Conservation (phyloP, 2,329 filamentous ascomycete species). For the Fusarium sublunatum region DNA sequence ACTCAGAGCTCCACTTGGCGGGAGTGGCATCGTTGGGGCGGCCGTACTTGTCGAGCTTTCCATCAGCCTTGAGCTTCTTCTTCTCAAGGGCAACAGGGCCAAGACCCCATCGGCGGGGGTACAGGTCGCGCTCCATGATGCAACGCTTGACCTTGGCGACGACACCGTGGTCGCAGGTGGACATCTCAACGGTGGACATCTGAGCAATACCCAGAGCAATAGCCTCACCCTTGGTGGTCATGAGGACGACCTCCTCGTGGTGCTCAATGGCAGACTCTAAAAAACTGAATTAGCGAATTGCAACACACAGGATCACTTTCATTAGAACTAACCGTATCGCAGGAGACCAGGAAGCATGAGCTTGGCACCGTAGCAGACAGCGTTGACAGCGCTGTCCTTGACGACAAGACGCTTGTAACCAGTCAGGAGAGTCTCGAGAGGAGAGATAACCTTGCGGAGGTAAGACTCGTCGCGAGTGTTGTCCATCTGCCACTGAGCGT, state of each 20-base stretch:
- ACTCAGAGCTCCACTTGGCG: slow-evolving; percentile 89
- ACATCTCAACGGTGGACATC: slow-evolving; percentile 98
- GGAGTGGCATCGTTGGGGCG: slow-evolving; percentile 92
- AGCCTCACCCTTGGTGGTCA: slow-evolving; percentile 99
- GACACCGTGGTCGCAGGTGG: slow-evolving; percentile 95
- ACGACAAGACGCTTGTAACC: slow-evolving; percentile 97
- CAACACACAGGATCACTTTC: background rate
- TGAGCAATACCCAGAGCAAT: slow-evolving; percentile 96
- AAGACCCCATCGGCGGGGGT: slow-evolving; percentile 95
- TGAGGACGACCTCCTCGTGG: slow-evolving; percentile 95
- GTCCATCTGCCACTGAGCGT: slow-evolving; percentile 96
- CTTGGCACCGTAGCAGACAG: slow-evolving; percentile 98
- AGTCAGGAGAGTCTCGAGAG: slow-evolving; percentile 90
- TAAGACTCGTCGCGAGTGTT: slow-evolving; percentile 96
- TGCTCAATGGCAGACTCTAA: slow-evolving; percentile 89
- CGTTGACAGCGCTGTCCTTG: slow-evolving; percentile 86
- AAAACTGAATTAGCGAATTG: slow-evolving; percentile 45
- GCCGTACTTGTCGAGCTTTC: slow-evolving; percentile 98
- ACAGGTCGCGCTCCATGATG: slow-evolving; percentile 99
- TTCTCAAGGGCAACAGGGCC: slow-evolving; percentile 94
- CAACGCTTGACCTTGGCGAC: slow-evolving; percentile 99
- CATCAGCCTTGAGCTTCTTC: slow-evolving; percentile 99
- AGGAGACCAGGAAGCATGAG: slow-evolving; percentile 97
- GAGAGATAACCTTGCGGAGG: slow-evolving; percentile 89
- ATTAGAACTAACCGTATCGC: slow-evolving; percentile 76